A percentile compares a stretch with the other conserved stretches of the same genome.
phyloP scores from a whole-genome alignment of 2,329 filamentous ascomycete species.

The Fusarium sororula region DNA sequence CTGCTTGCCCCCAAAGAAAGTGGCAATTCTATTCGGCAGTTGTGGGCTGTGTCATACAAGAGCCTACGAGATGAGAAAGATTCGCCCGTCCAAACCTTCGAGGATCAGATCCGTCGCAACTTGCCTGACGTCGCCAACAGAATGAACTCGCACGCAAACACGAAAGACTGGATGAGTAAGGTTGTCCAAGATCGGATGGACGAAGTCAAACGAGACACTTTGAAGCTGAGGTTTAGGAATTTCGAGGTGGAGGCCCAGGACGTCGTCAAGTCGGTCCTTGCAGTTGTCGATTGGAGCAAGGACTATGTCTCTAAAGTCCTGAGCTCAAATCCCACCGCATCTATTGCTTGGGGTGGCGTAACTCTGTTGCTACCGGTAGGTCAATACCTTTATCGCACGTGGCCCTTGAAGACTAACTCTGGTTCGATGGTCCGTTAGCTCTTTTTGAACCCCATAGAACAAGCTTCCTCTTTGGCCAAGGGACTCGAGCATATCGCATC shows the following conservation, averaged over 20 bases:
- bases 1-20: fast-evolving
- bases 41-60: fast-evolving
- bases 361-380: neutral
- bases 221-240: neutral
- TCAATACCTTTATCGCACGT: too few species aligned
- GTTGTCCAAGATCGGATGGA: fast-evolving
- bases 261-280: fast-evolving
- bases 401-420: fast-evolving
- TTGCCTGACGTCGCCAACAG: fast-evolving
- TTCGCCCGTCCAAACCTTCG: fast-evolving
- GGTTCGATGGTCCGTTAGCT: neutral
- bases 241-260: neutral
- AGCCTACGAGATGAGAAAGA: neutral
- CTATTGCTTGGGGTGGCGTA: fast-evolving
- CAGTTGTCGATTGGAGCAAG: fast-evolving
- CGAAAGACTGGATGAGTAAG: neutral
- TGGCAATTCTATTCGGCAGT: fast-evolving
- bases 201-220: fast-evolving
- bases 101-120: neutral
- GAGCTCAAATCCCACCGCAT: neutral
- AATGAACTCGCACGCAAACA: fast-evolving
- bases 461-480: fast-evolving
- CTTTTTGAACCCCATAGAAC: neutral
- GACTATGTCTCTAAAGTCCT: neutral
- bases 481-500: neutral